Evolutionary conservation across 2,329 filamentous ascomycete genomes (phyloP).

Genomic region (Neofusicoccum sp.): DNA sequence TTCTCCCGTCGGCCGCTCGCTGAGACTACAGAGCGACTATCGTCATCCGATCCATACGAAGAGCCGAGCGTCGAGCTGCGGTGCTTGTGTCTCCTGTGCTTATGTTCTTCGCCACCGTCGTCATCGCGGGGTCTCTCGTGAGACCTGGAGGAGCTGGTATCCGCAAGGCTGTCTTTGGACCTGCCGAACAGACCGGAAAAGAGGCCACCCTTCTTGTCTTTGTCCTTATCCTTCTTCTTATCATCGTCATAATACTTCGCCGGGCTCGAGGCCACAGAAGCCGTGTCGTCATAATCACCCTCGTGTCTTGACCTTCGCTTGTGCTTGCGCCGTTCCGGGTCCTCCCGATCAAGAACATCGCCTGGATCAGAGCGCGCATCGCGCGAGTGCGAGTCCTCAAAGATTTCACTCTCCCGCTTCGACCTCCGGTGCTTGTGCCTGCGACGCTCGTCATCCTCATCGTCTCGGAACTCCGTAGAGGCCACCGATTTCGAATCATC

Average conservation of each 20-base stretch:
- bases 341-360: conserved; percentile 37
- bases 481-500: conserved; percentile 14
- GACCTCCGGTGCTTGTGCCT: conserved; percentile 19
- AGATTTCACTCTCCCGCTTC: conserved; percentile 34
- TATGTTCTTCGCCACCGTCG: conserved; percentile 38
- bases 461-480: conserved; percentile 19
- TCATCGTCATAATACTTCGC: conserved; percentile 45
- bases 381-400: conserved; percentile 34
- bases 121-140: conserved; percentile 33
- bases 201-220: conserved; percentile 48
- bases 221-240: conserved; percentile 34
- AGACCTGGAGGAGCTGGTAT: conserved; percentile 17
- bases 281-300: conserved; percentile 45
- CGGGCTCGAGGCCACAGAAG: conserved; percentile 44
- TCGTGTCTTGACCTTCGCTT: conserved; percentile 40
- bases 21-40: conserved; percentile 38
- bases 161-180: conserved; percentile 30
- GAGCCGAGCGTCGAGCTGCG: conserved; percentile 33
- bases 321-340: conserved; percentile 33
- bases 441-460: conserved; percentile 20
- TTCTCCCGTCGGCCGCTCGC: conserved; percentile 42
- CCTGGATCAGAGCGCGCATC: conserved; percentile 45
- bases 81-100: conserved; percentile 49
- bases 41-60: conserved; percentile 27
- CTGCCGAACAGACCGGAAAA: conserved; percentile 49